Percentiles rank a stretch among this genome's conserved stretches.
These are phyloP conservation scores for Parathielavia hyrcaniae DNA, from an alignment of 495 filamentous ascomycete species.

Conservation along the genomic window DNA sequence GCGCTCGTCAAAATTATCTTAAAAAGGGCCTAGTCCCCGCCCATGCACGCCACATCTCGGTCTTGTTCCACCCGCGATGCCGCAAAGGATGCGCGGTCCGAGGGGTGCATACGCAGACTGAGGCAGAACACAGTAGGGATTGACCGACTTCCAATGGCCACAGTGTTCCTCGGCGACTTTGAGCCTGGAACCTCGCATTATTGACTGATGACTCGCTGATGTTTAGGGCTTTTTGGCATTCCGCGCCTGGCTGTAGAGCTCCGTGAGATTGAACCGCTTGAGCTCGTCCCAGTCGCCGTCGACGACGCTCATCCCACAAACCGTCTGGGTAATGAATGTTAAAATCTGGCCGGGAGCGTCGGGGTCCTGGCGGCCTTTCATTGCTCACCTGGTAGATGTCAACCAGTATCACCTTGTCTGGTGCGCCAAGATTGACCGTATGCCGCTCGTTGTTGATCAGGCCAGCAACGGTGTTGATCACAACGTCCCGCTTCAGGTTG, in stretches of 20 bases:
- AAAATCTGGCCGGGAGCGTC: not conserved
- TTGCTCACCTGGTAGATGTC: conserved; percentile 77
- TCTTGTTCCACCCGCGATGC: conserved; percentile 1
- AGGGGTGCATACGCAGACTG: not conserved
- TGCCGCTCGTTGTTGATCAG: conserved; percentile 54
- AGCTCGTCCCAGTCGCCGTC: conserved; percentile 46
- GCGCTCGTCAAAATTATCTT: conserved; percentile 42
- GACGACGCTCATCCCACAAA: conserved; percentile 46
- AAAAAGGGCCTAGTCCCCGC: conserved; percentile 42
- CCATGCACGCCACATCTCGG: conserved; percentile 10
- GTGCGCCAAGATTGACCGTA: conserved; percentile 73
- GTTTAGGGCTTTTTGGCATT: conserved; percentile 19
- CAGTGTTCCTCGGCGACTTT: too few relatives aligned
- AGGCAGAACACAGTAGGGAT: too few relatives aligned
- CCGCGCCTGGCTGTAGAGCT: conserved; percentile 36
- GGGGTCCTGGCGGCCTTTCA: not conserved
- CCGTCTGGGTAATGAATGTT: conserved; percentile 32
- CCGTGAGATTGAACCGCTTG: conserved; percentile 45
- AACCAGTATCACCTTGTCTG: conserved; percentile 80
- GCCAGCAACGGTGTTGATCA: conserved; percentile 73
- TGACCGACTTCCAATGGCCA: not conserved
- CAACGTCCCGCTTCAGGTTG: conserved; percentile 60
- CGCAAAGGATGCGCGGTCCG: not conserved
- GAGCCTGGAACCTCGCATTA: not conserved
- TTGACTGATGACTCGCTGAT: conserved; percentile 4